phyloP scores from a whole-genome alignment of 1,139 yeast genomes.

The Sugiyamaella novakii region DNA sequence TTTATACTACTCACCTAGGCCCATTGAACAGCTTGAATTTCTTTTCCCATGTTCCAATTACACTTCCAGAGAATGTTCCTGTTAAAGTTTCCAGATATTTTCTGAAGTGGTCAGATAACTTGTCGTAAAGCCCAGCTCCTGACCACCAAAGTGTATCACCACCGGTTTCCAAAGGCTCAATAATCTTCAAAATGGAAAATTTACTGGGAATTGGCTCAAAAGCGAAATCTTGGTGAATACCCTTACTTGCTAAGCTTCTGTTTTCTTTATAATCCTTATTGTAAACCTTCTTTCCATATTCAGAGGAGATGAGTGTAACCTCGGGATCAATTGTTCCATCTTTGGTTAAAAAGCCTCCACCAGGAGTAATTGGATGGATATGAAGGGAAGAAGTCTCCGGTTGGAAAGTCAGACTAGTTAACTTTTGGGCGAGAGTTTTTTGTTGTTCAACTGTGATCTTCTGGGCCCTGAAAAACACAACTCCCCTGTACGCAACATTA shows the following conservation, averaged over 20 bases:
- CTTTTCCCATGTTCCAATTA: background rate
- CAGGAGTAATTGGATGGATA: constrained; percentile 40
- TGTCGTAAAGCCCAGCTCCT: constrained; percentile 53
- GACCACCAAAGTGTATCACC: constrained; percentile 54
- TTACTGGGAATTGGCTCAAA: constrained; percentile 52
- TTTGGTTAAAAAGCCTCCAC: constrained; percentile 35
- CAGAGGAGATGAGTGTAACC: constrained; percentile 36
- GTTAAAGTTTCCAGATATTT: constrained; percentile 46
- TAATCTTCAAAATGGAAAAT: constrained; percentile 48
- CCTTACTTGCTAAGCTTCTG: constrained; percentile 18
- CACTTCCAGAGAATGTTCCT: constrained; percentile 27
- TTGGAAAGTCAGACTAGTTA: constrained; percentile 67
- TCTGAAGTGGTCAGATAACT: constrained; percentile 48
- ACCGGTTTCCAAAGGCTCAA: constrained; percentile 48
- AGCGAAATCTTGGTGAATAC: constrained; percentile 54
- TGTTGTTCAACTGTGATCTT: constrained; percentile 58
- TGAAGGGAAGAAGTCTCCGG: constrained; percentile 68
- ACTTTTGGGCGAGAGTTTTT: constrained; percentile 55
- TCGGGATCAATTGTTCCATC: constrained; percentile 30
- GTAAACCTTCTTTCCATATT: constrained; percentile 31
- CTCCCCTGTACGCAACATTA: constrained; percentile 65
- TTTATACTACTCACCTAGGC: constrained; percentile 24
- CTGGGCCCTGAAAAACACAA: constrained; percentile 66
- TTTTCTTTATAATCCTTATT: constrained; percentile 16
- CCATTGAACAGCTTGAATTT: constrained; percentile 36